Percentiles rank a stretch among this genome's conserved stretches.
Evolutionary conservation across 768 basidiomycete species (phyloP).

Genomic region (Boletus rufocinnamomeus): DNA sequence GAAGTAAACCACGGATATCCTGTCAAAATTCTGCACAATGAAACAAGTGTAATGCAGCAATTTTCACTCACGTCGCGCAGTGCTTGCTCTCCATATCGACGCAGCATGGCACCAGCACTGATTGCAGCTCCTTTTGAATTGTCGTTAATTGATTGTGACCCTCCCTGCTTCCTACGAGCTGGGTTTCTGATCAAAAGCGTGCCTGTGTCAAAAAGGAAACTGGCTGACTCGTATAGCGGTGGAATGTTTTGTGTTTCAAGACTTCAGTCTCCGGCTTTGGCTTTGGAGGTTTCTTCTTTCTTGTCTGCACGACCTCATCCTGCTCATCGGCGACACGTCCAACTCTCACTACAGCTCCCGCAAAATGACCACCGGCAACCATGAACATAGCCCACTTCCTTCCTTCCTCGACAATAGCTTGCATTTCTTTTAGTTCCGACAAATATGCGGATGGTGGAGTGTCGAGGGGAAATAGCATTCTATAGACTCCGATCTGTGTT

Average conservation of each 20-base stretch:
- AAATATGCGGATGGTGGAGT: slow-evolving; percentile 51
- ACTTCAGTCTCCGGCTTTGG: slow-evolving; percentile 81
- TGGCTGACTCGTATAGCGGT: slow-evolving; percentile 92
- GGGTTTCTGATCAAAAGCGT: slow-evolving; percentile 10
- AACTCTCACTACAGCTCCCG: slow-evolving; percentile 83
- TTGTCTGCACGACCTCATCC: slow-evolving; percentile 37
- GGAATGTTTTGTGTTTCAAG: slow-evolving; percentile 91
- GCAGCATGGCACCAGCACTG: slow-evolving; percentile 90
- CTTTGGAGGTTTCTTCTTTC: slow-evolving; percentile 60
- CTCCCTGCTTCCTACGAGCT: slow-evolving; percentile 98
- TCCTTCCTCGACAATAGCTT: slow-evolving; percentile 52
- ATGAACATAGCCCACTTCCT: slow-evolving; percentile 94
- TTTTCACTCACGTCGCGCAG: slow-evolving; percentile 72
- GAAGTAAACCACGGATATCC: slow-evolving; percentile 86
- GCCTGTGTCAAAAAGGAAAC: neutral
- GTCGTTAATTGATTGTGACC: slow-evolving; percentile 89
- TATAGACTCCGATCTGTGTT: slow-evolving; percentile 91
- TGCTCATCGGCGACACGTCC: slow-evolving; percentile 52
- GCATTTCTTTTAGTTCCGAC: slow-evolving; percentile 64
- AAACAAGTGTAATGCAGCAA: neutral
- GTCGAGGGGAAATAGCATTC: slow-evolving; percentile 61
- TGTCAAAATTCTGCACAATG: slow-evolving; percentile 30
- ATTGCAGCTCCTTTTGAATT: slow-evolving; percentile 90
- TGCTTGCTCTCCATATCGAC: slow-evolving; percentile 94
- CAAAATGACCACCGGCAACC: slow-evolving; percentile 98